Conservation (phyloP, 164 flowering plant genomes). For the Paratinospora sagittata region DNA sequence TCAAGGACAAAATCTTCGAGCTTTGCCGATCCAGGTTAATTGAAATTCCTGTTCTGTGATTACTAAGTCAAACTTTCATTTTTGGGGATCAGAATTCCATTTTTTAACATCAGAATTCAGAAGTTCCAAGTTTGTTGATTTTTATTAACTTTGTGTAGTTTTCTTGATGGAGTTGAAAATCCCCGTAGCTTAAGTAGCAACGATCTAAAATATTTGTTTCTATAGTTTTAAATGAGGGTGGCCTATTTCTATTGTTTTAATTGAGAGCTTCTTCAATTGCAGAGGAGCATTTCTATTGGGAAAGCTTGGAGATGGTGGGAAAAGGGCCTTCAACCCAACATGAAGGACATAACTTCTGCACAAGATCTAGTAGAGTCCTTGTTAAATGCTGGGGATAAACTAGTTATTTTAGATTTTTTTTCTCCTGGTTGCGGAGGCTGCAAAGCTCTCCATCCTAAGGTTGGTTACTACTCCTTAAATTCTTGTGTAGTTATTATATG, state of each 20-base stretch:
- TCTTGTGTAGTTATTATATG: neutral
- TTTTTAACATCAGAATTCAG: no score
- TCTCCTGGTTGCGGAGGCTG: conserved; percentile 96
- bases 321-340: conserved; percentile 64
- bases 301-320: conserved; percentile 77
- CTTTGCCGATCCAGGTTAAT: conserved; percentile 26
- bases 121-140: no score
- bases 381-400: conserved; percentile 53
- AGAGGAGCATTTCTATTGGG: conserved; percentile 37
- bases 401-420: conserved; percentile 72
- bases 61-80: neutral
- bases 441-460: conserved; percentile 91
- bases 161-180: no score
- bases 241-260: neutral
- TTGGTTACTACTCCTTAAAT: neutral
- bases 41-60: neutral
- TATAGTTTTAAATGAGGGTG: neutral
- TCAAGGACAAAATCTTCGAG: conserved; percentile 10
- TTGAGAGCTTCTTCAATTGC: conserved; percentile 7
- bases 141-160: no score
- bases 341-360: conserved; percentile 59
- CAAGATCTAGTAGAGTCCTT: conserved; percentile 68
- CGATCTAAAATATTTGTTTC: no score
- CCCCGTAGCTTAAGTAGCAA: no score
- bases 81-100: neutral